phyloP scores from a whole-genome alignment of 208 protist genomes.

The Acanthamoeba divionensis region DNA sequence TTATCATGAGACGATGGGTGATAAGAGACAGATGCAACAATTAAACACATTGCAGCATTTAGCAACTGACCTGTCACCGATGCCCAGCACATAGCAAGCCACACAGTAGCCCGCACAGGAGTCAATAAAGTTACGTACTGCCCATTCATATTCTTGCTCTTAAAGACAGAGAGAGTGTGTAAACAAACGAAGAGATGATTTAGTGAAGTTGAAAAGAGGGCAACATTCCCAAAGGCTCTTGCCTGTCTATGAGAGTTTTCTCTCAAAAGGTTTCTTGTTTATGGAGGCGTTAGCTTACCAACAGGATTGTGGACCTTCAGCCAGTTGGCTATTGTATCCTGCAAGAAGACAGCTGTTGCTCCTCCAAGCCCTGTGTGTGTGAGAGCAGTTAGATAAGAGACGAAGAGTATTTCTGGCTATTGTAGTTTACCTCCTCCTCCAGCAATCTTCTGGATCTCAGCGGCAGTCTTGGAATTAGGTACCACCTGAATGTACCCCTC shows the following conservation, averaged over 20 bases:
- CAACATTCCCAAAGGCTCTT: not conserved
- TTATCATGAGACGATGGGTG: not conserved
- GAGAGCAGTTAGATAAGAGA: not conserved
- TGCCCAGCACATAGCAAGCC: conserved; percentile 89
- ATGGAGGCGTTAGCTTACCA: too few species aligned
- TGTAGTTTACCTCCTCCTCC: not conserved
- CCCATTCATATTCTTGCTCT: conserved; percentile 1
- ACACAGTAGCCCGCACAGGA: conserved; percentile 87
- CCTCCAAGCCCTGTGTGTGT: conserved; percentile 56
- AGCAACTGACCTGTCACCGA: conserved; percentile 72
- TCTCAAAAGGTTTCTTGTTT: too few species aligned
- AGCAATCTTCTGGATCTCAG: conserved; percentile 68
- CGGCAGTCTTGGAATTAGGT: conserved; percentile 73
- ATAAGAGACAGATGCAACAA: not conserved
- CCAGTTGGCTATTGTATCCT: conserved; percentile 59
- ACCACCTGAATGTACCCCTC: conserved; percentile 67
- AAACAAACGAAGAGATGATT: not conserved
- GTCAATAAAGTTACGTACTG: conserved; percentile 29
- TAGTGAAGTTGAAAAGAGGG: not conserved
- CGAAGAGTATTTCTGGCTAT: not conserved
- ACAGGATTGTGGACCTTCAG: conserved; percentile 54
- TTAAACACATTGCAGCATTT: not conserved
- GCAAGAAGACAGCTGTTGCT: conserved; percentile 57
- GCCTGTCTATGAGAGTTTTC: not conserved
- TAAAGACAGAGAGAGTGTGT: not conserved